Evolutionary conservation across 768 basidiomycete genomes (phyloP).

Genomic region (Hirschioporus abietinus): DNA sequence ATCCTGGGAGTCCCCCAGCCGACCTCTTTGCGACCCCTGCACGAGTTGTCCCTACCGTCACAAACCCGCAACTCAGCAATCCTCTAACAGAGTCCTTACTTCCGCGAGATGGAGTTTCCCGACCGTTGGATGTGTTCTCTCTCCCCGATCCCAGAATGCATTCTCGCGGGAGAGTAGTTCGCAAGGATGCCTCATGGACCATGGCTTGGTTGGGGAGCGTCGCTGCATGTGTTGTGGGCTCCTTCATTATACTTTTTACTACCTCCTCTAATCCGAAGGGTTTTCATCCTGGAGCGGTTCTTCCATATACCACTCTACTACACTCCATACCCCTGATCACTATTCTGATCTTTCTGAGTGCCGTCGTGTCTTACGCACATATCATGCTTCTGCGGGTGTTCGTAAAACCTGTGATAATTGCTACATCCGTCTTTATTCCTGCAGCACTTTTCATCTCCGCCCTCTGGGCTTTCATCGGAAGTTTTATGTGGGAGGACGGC

Average conservation of each 20-base stretch:
- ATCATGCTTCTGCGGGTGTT: constrained; percentile 75
- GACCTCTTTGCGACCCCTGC: constrained; percentile 27
- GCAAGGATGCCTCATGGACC: constrained; percentile 72
- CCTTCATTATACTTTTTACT: constrained; percentile 60
- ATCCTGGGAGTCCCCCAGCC: constrained; percentile 39
- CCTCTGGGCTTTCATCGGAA: constrained; percentile 77
- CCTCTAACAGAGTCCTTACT: constrained; percentile 77
- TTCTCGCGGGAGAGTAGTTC: constrained; percentile 60
- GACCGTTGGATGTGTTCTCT: constrained; percentile 66
- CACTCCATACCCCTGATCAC: constrained; percentile 75
- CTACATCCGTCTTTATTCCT: constrained; percentile 72
- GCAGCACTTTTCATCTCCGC: constrained; percentile 68
- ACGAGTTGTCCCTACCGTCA: constrained; percentile 15
- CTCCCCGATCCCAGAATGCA: constrained; percentile 71
- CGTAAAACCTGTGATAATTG: constrained; percentile 77
- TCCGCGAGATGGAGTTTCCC: constrained; percentile 61
- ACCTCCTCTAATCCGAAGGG: constrained; percentile 34
- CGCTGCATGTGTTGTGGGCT: constrained; percentile 55
- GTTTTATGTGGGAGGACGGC: constrained; percentile 56
- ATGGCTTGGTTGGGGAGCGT: constrained; percentile 58
- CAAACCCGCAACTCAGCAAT: constrained; percentile 23
- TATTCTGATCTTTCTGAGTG: constrained; percentile 66
- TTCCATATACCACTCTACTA: constrained; percentile 67
- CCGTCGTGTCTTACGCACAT: constrained; percentile 66
- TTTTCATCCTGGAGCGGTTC: constrained; percentile 20